Conservation (phyloP, 1,139 yeast genomes). For the Wickerhamomyces sp. region DNA sequence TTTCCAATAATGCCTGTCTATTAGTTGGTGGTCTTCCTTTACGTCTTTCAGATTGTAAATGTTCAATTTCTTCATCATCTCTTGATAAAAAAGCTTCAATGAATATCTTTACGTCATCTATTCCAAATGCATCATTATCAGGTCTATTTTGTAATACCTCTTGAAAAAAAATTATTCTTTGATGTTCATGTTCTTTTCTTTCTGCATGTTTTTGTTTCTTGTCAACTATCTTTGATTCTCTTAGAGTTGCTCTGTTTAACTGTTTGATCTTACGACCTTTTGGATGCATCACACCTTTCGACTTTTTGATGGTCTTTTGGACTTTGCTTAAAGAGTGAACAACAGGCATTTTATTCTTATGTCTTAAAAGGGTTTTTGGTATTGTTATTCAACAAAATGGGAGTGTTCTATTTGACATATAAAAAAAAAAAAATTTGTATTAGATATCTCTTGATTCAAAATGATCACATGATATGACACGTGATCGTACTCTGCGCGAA, state of each 20-base stretch:
- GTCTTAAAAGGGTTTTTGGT: no score
- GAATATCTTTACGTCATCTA: conserved; percentile 56
- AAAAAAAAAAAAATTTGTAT: not conserved
- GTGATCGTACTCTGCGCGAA: not conserved
- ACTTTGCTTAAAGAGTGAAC: conserved; percentile 73
- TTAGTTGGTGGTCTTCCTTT: conserved; percentile 82
- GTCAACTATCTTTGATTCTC: conserved; percentile 65
- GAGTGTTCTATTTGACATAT: no score
- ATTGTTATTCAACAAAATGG: no score
- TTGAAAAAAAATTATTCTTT: conserved; percentile 59
- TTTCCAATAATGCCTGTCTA: conserved; percentile 63
- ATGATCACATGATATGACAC: not conserved
- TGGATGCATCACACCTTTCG: conserved; percentile 68
- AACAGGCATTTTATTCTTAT: no score
- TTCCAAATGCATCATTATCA: conserved; percentile 38
- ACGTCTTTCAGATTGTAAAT: conserved; percentile 56
- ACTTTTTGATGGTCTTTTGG: conserved; percentile 53
- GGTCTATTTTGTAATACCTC: conserved; percentile 48
- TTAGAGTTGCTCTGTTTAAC: conserved; percentile 75
- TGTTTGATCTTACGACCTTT: conserved; percentile 86
- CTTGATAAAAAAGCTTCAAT: conserved; percentile 61
- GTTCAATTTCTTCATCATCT: conserved; percentile 66
- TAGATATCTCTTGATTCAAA: no score
- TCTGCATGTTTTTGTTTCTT: conserved; percentile 53
- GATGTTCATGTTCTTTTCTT: conserved; percentile 52